Base-by-base conservation (phyloP, 768 basidiomycete species). In the Pisolithus orientalis region DNA sequence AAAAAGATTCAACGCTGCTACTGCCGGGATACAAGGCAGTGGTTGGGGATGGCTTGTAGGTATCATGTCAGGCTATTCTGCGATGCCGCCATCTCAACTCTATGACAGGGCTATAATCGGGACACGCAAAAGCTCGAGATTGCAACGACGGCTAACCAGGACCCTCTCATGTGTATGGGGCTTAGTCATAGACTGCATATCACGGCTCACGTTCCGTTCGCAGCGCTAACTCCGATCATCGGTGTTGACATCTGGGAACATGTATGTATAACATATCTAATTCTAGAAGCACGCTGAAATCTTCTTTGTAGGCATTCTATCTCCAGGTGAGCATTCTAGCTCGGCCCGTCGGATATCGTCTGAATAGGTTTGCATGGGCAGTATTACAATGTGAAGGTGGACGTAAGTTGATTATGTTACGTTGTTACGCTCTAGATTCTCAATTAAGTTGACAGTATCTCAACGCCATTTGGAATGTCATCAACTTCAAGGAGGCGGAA, bases 211-310 rank as follows among this genome's bases (percentile, higher is more conserved):
- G 4, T 46, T 2, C 10, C 31, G 24, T 8, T 55, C 48, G 50
- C 10, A 90, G 90, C 85, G 3, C 90, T 94, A 70, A 77, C 79
- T 16, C 94, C 95, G 17, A 85, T 99, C 64, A 82, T 99, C 65
- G 96, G 96, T 32, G 85, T 98, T 58, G 95, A 99, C 71, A 87
- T 98, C 62, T 98, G 95, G 95, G 91, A 94, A 70, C 92, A 94
- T 69, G 85, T 85, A 61, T 40, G 84, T 78, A 37, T 53, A 29
- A 28, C 13, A 6, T 27, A 1, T 56, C 51, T 56, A 60, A 54
- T 52, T n/a, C 45, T 42, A n/a, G 24, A 17, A 53, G 4, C 53
- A 25, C 42, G 37, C 47, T 61, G 21, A 3, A 49, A 28, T 40
- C 39, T 49, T 38, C 53, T 54, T 45, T 49, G 16, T 55, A 85